Conservation (phyloP, 371 early-diverging fungal species). For the Mortierella sp. region DNA sequence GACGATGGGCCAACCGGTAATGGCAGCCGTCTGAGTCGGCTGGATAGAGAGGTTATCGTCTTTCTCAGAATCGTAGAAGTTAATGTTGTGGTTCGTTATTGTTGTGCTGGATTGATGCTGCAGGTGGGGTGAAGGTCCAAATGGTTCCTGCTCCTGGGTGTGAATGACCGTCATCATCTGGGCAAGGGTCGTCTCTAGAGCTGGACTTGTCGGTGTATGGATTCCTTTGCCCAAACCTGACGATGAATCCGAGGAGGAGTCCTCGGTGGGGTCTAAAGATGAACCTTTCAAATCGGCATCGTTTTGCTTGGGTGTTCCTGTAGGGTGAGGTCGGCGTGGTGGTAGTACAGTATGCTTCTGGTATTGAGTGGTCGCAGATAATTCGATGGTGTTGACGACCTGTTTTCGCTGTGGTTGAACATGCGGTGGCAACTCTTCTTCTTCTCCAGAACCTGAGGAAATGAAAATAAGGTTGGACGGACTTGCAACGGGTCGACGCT, state of each 20-base stretch:
- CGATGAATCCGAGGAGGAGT: no score
- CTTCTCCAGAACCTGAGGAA: background rate
- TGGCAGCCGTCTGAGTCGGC: background rate
- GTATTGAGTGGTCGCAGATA: background rate
- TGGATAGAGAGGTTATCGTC: background rate
- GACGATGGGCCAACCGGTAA: background rate
- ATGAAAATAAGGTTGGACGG: background rate
- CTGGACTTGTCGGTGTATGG: no score
- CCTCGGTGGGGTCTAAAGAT: no score
- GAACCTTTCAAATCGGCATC: no score
- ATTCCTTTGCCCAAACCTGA: no score
- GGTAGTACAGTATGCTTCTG: background rate
- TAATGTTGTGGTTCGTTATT: background rate
- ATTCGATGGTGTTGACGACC: background rate
- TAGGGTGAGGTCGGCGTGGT: background rate
- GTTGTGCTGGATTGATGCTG: background rate
- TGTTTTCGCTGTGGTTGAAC: background rate
- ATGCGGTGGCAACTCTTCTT: background rate
- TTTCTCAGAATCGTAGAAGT: background rate
- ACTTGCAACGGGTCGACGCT: background rate
- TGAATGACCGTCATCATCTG: background rate
- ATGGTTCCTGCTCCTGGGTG: background rate
- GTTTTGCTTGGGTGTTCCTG: background rate
- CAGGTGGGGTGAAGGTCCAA: background rate
- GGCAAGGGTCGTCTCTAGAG: no score